Evolutionary conservation across 2,329 filamentous ascomycete species (phyloP).

Genomic region (Fusarium begoniae): DNA sequence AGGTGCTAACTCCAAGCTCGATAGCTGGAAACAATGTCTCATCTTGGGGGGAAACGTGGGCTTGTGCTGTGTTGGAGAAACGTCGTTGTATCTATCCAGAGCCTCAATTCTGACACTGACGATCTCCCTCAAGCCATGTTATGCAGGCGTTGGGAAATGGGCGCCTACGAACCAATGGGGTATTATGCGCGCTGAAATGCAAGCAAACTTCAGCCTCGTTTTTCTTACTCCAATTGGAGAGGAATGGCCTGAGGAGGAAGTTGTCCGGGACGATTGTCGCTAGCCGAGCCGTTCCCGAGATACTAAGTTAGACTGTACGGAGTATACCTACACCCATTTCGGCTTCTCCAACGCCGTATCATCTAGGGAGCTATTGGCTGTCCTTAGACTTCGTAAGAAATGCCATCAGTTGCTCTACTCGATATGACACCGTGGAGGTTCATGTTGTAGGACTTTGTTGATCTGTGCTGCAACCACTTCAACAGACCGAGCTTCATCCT

Average conservation of each 20-base stretch:
- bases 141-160: slow-evolving; percentile 62
- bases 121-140: slow-evolving; percentile 71
- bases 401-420: not conserved
- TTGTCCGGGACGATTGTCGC: slow-evolving; percentile 67
- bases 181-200: slow-evolving; percentile 68
- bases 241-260: slow-evolving; percentile 63
- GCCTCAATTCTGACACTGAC: slow-evolving; percentile 73
- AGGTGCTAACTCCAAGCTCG: slow-evolving; percentile 1
- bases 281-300: slow-evolving; percentile 57
- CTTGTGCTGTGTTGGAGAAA: slow-evolving; percentile 35
- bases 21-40: not conserved
- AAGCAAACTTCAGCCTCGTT: slow-evolving; percentile 55
- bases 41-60: not conserved
- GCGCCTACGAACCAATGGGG: slow-evolving; percentile 67
- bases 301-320: slow-evolving; percentile 50
- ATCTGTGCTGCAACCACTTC: slow-evolving; percentile 56
- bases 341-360: slow-evolving; percentile 49
- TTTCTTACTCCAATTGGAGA: slow-evolving; percentile 58
- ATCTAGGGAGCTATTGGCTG: not conserved
- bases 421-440: slow-evolving; percentile 42
- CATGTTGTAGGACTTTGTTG: slow-evolving; percentile 49
- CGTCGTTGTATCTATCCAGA: slow-evolving; percentile 37
- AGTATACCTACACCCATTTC: slow-evolving; percentile 58
- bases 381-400: not conserved
- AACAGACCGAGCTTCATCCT: slow-evolving; percentile 61